Percentiles rank a stretch among this genome's conserved stretches.
Conservation (phyloP, 164 flowering plant genomes). For the Nymphaea colorata region DNA sequence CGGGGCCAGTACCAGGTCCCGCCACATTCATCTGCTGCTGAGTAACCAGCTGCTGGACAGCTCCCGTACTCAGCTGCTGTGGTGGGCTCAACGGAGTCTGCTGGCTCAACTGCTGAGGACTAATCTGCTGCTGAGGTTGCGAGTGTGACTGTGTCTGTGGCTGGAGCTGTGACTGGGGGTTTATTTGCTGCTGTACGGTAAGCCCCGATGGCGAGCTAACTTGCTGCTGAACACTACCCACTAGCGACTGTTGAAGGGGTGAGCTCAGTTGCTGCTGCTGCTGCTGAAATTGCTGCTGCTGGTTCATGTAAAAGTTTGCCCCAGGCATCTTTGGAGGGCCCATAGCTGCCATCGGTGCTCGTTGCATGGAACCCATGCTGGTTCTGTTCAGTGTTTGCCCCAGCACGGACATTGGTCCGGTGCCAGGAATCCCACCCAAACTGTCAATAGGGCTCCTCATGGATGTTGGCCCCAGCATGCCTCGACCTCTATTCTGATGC, state of each 20-base stretch:
- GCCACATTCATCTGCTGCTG: slow-evolving; percentile 46
- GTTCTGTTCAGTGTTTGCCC: slow-evolving; percentile 52
- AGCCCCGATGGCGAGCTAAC: slow-evolving; percentile 4
- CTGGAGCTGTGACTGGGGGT: slow-evolving; percentile 27
- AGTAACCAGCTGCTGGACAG: slow-evolving; percentile 14
- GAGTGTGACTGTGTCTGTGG: slow-evolving; percentile 29
- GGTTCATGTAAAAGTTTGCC: slow-evolving; percentile 46
- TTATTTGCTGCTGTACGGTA: slow-evolving; percentile 1
- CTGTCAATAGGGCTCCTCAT: not conserved
- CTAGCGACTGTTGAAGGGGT: slow-evolving; percentile 35
- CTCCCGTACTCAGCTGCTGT: slow-evolving; percentile 50
- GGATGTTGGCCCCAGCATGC: slow-evolving; percentile 20
- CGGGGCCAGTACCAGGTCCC: slow-evolving; percentile 63
- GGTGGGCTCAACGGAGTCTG: slow-evolving; percentile 68
- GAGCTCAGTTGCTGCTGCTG: slow-evolving; percentile 45
- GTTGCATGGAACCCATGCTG: slow-evolving; percentile 47
- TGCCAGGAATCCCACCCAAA: slow-evolving; percentile 39
- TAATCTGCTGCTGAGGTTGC: slow-evolving; percentile 36
- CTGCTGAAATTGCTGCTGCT: slow-evolving; percentile 35
- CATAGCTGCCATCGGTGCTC: slow-evolving; percentile 53
- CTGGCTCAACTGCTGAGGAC: slow-evolving; percentile 51
- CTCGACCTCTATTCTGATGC: slow-evolving; percentile 21
- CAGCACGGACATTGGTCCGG: slow-evolving; percentile 59
- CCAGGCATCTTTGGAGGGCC: slow-evolving; percentile 75
- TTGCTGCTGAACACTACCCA: slow-evolving; percentile 42